Base-by-base conservation (phyloP, 306 rosid genomes). In the Corylus heterophylla region DNA sequence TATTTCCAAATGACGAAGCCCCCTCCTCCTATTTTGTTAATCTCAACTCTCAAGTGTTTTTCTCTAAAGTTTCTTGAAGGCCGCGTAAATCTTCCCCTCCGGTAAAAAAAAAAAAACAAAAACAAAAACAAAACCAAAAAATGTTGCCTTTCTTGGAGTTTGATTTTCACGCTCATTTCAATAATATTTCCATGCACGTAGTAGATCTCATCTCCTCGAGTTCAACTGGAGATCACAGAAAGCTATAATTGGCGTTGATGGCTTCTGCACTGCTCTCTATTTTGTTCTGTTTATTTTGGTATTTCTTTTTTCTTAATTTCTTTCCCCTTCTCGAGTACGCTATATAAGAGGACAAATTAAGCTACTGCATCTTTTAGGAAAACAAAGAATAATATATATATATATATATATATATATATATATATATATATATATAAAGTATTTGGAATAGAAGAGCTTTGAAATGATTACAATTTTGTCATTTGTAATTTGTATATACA, bases 1-100 rank as follows among this genome's bases (percentile, higher is more conserved):
- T 85, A 85, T 87, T 86, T 71, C 85, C 88, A 74, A 83, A 89
- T 89, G 86, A 88, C 90, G 62, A 86, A 54, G 27, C 81, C 71
- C 71, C 59, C 77, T 72, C 20, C 71, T 62, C 62, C 61, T 79
- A 73, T 74, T 75, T 69, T 77, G 67, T 73, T 77, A 7, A 25
- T 9, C 44, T 11, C 50, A 42, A 42, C 35, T 31, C 35, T 31
- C 35, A 2, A 31, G 35, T 31, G 35, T 31, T 31, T 31, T 31
- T 31, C 35, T 31, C 35, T 31, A 42, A 39, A 1, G 76, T 0
- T 20, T 48, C 77, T 25, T 81, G 17, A 7, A 0, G 9, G 8
- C 0, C 12, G 22, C 1, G 64, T 1, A 25, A 0, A 5, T 45
- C 83, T 71, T 83, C 64, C 35, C 35, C 35, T 31, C 35, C 35